Conservation (phyloP, 305 asterid species). For the Ajuga reptans region DNA sequence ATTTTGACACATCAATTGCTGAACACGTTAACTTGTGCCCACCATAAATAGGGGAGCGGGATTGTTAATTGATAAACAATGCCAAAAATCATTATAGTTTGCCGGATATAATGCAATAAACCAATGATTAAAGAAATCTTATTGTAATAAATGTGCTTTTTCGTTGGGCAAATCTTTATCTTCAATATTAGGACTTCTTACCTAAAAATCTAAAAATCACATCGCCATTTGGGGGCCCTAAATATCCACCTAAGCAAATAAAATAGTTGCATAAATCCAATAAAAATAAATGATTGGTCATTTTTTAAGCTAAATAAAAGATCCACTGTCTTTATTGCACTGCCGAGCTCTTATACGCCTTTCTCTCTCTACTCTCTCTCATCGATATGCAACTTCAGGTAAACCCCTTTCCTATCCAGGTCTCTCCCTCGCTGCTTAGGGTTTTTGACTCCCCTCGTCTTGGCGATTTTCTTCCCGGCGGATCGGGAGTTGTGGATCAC, state of each 20-base stretch:
- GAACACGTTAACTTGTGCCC: no score
- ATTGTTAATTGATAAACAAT: no score
- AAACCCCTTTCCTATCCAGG: no score
- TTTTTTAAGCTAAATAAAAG: slow-evolving; percentile 6
- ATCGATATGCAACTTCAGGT: slow-evolving; percentile 11
- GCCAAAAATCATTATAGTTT: no score
- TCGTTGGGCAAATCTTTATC: neutral
- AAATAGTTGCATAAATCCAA: neutral
- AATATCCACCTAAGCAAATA: slow-evolving; percentile 8
- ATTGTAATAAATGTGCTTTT: neutral
- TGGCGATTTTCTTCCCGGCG: no score
- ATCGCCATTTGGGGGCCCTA: slow-evolving; percentile 5
- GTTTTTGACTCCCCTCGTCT: no score
- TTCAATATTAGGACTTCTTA: slow-evolving; percentile 7
- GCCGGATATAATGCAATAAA: no score
- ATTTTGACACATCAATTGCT: no score
- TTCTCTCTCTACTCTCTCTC: neutral
- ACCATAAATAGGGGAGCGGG: no score
- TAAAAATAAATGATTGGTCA: slow-evolving; percentile 7
- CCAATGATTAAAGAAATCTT: no score
- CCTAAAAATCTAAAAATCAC: neutral
- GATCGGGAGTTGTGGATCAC: no score
- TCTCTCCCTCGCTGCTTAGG: no score
- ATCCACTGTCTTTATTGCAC: neutral
- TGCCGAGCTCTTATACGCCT: neutral